Conservation (phyloP, 495 filamentous ascomycete species). For the Aspergillus egyptiacus region DNA sequence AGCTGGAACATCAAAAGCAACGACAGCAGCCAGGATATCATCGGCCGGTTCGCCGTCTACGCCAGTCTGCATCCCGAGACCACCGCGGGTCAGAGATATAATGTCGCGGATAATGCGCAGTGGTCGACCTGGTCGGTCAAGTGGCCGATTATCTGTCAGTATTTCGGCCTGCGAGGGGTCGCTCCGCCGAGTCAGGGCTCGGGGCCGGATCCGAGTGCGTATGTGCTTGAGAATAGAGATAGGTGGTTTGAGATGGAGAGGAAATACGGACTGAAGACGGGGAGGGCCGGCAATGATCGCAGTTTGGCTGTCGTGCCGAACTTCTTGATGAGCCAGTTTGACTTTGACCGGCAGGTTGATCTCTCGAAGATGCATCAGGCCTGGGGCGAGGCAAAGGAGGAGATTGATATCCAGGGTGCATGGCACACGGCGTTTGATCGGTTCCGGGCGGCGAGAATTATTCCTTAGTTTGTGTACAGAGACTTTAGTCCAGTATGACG, state of each 20-base stretch:
- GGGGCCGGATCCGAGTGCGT: constrained; percentile 29
- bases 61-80: constrained; percentile 21
- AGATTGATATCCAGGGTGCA: background rate
- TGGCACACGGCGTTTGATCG: constrained; percentile 10
- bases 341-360: constrained; percentile 11
- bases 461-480: background rate
- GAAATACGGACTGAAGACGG: constrained; percentile 1
- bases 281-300: background rate
- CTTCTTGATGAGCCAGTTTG: constrained; percentile 5
- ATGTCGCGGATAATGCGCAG: constrained; percentile 27
- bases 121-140: constrained; percentile 25
- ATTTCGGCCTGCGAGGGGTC: constrained; percentile 33
- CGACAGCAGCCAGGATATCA: constrained; percentile 34
- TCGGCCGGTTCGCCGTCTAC: constrained; percentile 33
- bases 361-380: constrained; percentile 10
- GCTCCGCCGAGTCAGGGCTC: background rate
- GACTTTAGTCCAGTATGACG: too few species aligned
- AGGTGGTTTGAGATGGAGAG: constrained; percentile 8
- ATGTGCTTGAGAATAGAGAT: constrained; percentile 2
- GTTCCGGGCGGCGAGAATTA: constrained; percentile 4
- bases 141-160: constrained; percentile 29
- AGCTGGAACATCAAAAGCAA: constrained; percentile 22
- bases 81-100: constrained; percentile 24
- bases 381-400: constrained; percentile 9
- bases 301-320: background rate